Evolutionary conservation across 257 asterid species (phyloP).

Genomic region (Nicotiana sylvestris): DNA sequence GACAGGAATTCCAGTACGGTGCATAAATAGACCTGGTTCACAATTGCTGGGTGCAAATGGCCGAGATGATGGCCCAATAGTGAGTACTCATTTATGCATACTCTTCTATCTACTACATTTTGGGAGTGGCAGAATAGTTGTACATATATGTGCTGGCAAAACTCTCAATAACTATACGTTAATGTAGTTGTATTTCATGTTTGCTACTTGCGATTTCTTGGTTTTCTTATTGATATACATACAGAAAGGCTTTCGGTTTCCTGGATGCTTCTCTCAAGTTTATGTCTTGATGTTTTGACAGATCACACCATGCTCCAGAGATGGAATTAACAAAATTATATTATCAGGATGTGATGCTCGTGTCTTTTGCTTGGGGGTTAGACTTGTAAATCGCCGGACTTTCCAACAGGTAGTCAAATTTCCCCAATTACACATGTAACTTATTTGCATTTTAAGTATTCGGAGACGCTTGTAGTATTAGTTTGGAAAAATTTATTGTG

Average conservation of each 20-base stretch:
- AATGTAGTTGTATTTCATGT: conserved; percentile 6
- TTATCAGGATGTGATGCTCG: conserved; percentile 75
- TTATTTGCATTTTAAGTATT: background rate
- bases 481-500: background rate
- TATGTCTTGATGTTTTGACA: conserved; percentile 29
- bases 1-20: conserved; percentile 77
- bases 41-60: conserved; percentile 75
- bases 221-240: background rate
- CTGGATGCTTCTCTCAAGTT: conserved; percentile 18
- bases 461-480: background rate
- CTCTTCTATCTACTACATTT: background rate
- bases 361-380: conserved; percentile 64
- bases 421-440: background rate
- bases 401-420: conserved; percentile 57
- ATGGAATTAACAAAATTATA: conserved; percentile 65
- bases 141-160: background rate
- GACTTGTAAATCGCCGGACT: conserved; percentile 69
- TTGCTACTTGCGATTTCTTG: background rate
- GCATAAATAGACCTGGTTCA: conserved; percentile 82
- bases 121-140: background rate
- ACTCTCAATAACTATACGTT: background rate
- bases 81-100: conserved; percentile 36
- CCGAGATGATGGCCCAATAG: conserved; percentile 72
- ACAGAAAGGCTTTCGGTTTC: background rate
- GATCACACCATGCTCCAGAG: conserved; percentile 62